Base-by-base conservation (phyloP, 2,329 filamentous ascomycete species). In the Calonectria pteridis region DNA sequence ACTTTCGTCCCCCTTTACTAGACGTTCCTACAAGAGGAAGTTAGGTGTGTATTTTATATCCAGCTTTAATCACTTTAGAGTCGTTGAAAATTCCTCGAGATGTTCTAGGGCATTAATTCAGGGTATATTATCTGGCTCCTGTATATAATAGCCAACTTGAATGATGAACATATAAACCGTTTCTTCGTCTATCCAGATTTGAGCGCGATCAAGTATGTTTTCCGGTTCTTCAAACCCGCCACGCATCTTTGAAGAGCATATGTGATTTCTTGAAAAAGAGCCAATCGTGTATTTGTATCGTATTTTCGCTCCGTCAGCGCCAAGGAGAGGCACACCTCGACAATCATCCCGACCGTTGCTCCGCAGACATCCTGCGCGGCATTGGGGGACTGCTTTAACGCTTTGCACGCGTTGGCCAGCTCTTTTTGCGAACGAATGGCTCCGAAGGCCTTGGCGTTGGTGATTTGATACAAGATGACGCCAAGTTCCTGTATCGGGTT, bases 1-100 rank as follows among this genome's bases (percentile, higher is more conserved):
- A 72, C 70, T 18, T 72, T 64, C 31, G 65, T 59, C 23, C 70
- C 70, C 20, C 26, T 72, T 29, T 72, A 72, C 18, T 68, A 68
- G 37, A 49, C 37, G 23, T 23, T 20, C 14, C 26, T 23, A 7
- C 37, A 7, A 31, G 9, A 29, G 29, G 37, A 46, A 16, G 11
- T n/a, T 9, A 29, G 23, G 26, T 6, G 26, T 40, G 33, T 23
- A 11, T 10, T 31, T 46, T 64, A 14, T 23, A 49, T 64, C 10
- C 53, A 18, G 33, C n/a, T 26, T 33, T 23, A 26, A 59, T 59
- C 20, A n/a, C 20, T 35, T 23, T 23, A 33, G 20, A 58, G 35
- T 14, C 20, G 23, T 13, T 35, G 20, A 43, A 43, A 43, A 20
- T 43, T 20, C 37, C 37, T 43, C 18, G 16, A 43, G 37, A 43